Evolutionary conservation across 306 rosid species (phyloP).

Genomic region (Ammopiptanthus mongolicus): DNA sequence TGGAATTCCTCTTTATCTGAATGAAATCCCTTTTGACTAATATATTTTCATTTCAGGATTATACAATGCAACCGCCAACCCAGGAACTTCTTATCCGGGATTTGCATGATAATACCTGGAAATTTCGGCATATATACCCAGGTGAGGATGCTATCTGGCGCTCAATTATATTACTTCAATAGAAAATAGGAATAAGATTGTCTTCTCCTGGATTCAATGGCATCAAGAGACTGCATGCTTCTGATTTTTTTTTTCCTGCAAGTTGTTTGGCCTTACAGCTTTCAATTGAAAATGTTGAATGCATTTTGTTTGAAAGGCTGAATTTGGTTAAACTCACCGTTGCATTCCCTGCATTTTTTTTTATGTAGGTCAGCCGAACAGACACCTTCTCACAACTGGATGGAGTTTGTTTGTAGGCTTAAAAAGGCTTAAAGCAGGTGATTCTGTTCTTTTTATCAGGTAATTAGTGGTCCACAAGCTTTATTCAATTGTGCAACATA

Average conservation of each 20-base stretch:
- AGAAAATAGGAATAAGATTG: neutral
- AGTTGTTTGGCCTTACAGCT: neutral
- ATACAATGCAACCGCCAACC: constrained; percentile 66
- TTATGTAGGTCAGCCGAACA: constrained; percentile 82
- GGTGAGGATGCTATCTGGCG: constrained; percentile 40
- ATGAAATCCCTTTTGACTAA: neutral
- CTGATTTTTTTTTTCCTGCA: neutral
- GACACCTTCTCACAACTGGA: constrained; percentile 98
- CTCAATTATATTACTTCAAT: neutral
- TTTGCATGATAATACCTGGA: constrained; percentile 74
- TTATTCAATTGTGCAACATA: neutral
- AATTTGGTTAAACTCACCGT: neutral
- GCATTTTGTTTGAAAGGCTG: neutral
- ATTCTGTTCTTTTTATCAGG: constrained; percentile 76
- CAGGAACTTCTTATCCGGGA: constrained; percentile 78
- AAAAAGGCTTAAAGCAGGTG: constrained; percentile 81
- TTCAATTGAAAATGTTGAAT: neutral
- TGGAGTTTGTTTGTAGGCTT: constrained; percentile 79
- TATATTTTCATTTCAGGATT: constrained; percentile 46
- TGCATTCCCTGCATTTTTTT: neutral
- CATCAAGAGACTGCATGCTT: neutral
- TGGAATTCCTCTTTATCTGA: neutral
- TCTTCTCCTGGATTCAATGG: neutral
- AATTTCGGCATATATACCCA: constrained; percentile 76
- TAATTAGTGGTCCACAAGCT: constrained; percentile 19